Percentiles rank a stretch among this genome's conserved stretches.
phyloP scores from a whole-genome alignment of 768 basidiomycete species.

The Dendrothele bispora region DNA sequence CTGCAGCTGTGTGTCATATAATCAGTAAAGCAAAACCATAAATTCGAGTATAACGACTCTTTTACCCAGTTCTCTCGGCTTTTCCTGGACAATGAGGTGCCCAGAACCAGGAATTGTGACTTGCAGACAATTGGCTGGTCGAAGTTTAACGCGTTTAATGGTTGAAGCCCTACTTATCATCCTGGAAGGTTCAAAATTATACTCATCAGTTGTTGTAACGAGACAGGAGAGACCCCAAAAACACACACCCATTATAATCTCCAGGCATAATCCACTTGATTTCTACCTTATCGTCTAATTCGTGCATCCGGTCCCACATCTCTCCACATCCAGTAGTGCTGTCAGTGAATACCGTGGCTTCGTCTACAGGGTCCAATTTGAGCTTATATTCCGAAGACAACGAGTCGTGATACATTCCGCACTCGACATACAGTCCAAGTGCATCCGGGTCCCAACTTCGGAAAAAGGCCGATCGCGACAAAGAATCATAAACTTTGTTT shows the following conservation, averaged over 20 bases:
- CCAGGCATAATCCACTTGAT: constrained; percentile 60
- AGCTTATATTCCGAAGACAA: constrained; percentile 40
- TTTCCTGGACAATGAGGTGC: constrained; percentile 49
- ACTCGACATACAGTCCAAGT: constrained; percentile 59
- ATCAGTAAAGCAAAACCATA: no score
- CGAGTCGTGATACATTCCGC: constrained; percentile 47
- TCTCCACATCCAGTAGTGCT: constrained; percentile 35
- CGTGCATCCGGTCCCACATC: constrained; percentile 35
- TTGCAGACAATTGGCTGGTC: constrained; percentile 42
- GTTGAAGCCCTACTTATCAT: no score
- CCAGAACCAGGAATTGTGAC: constrained; percentile 37
- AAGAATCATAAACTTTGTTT: constrained; percentile 52
- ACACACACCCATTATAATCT: constrained; percentile 33
- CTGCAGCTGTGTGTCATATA: no score
- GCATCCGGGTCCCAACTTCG: constrained; percentile 64
- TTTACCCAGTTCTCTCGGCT: constrained; percentile 31
- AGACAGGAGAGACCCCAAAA: no score
- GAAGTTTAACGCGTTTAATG: constrained; percentile 45
- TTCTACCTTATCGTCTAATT: constrained; percentile 50
- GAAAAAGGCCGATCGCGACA: constrained; percentile 69
- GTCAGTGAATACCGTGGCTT: constrained; percentile 62
- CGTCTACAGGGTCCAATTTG: constrained; percentile 67
- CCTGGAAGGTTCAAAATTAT: no score
- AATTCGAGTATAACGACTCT: no score
- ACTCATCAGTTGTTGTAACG: no score